Percentiles rank a stretch among this genome's conserved stretches.
Evolutionary conservation across 352 stramenopile genomes (phyloP).

Genomic region (Phytophthora melonis): DNA sequence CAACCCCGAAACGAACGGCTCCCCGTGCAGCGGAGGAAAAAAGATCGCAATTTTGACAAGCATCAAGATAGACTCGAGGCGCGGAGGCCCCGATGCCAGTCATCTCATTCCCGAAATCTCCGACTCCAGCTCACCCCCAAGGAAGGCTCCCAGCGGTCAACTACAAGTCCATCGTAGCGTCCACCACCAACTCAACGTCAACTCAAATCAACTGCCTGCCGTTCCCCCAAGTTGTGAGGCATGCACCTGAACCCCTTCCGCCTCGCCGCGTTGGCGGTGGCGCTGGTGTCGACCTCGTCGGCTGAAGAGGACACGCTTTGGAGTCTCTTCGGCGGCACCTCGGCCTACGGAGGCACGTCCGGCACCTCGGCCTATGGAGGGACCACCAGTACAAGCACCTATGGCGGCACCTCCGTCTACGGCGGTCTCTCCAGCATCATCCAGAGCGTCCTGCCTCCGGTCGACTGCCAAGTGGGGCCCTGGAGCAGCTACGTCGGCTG

Average conservation of each 20-base stretch:
- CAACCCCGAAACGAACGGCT: constrained; percentile 23
- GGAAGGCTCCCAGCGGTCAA: not conserved
- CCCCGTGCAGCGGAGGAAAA: not conserved
- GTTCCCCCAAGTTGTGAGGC: not conserved
- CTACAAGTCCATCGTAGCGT: constrained; percentile 28
- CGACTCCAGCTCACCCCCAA: constrained; percentile 13
- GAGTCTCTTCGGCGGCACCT: not conserved
- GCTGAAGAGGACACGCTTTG: constrained; percentile 26
- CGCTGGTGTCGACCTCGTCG: constrained; percentile 4
- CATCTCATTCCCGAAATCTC: constrained; percentile 28
- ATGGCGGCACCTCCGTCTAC: not conserved
- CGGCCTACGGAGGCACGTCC: not conserved
- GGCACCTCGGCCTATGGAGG: not conserved
- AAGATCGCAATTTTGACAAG: constrained; percentile 25
- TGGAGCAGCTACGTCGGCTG: constrained; percentile 55
- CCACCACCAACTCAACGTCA: not conserved
- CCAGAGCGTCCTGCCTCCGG: not conserved
- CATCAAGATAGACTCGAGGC: no score
- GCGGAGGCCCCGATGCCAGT: not conserved
- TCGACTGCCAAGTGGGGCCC: constrained; percentile 27
- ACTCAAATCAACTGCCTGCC: constrained; percentile 2
- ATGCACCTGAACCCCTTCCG: constrained; percentile 17
- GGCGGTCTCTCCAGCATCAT: not conserved
- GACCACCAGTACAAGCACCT: not conserved
- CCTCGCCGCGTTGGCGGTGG: constrained; percentile 18